Evolutionary conservation across 768 basidiomycete species (phyloP).

Genomic region (Rhodotorula sphaerocarpa): DNA sequence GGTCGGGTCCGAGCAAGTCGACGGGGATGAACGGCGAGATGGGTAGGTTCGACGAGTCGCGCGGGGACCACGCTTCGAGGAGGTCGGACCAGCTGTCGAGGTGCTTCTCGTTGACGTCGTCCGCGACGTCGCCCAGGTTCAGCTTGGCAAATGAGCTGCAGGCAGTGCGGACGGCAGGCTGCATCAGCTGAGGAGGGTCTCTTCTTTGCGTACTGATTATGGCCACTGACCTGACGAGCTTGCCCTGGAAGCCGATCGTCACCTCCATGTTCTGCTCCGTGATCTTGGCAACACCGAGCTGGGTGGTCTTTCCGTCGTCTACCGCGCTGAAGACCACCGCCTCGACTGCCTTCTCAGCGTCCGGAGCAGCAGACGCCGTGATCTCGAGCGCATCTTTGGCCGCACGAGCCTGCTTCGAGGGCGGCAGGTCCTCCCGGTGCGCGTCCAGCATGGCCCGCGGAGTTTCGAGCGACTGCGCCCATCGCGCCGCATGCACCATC

Average conservation of each 20-base stretch:
- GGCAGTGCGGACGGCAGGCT: neutral
- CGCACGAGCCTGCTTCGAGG: slow-evolving; percentile 6
- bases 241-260: slow-evolving; percentile 31
- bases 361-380: neutral
- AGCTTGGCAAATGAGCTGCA: slow-evolving; percentile 32
- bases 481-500: slow-evolving; percentile 12
- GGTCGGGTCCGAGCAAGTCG: slow-evolving; percentile 32
- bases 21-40: slow-evolving; percentile 29
- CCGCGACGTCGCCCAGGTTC: slow-evolving; percentile 31
- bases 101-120: slow-evolving; percentile 36
- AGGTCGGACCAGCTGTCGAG: slow-evolving; percentile 32
- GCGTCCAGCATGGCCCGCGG: slow-evolving; percentile 11
- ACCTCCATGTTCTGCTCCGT: slow-evolving; percentile 29
- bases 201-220: no score
- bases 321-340: slow-evolving; percentile 31
- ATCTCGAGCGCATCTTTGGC: no score
- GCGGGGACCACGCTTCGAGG: slow-evolving; percentile 26
- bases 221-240: slow-evolving; percentile 11
- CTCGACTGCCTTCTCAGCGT: neutral
- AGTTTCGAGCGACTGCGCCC: slow-evolving; percentile 13
- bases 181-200: no score
- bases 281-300: slow-evolving; percentile 24
- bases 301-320: slow-evolving; percentile 31
- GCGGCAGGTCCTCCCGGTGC: slow-evolving; percentile 7
- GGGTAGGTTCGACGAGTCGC: slow-evolving; percentile 22